phyloP scores from a whole-genome alignment of 192 early-diverging fungal species.

The Spinellus fusiger region DNA sequence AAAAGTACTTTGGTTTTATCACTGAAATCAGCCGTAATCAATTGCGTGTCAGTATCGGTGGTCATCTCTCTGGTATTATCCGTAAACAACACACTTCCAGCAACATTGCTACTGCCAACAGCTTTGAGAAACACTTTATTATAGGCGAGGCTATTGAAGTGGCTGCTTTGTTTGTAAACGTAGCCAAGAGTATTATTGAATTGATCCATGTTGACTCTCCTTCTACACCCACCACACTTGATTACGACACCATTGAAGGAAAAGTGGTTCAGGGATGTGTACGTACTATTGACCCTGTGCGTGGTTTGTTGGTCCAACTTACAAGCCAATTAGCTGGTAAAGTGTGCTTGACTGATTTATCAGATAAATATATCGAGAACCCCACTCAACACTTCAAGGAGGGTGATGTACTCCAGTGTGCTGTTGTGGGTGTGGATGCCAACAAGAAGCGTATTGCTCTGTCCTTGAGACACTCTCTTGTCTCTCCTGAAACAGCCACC shows the following conservation, averaged over 20 bases:
- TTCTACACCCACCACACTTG: constrained; percentile 13
- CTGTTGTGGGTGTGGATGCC: constrained; percentile 50
- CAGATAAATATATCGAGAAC: constrained; percentile 36
- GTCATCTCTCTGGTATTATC: constrained; percentile 16
- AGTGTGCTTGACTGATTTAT: constrained; percentile 55
- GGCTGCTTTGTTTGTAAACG: constrained; percentile 17
- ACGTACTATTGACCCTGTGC: constrained; percentile 34
- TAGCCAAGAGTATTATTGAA: constrained; percentile 13
- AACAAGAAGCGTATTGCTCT: constrained; percentile 55
- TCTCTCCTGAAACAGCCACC: constrained; percentile 31
- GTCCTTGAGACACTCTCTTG: constrained; percentile 54
- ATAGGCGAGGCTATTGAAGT: constrained; percentile 26
- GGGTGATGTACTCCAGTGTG: constrained; percentile 73
- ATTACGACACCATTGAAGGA: constrained; percentile 49
- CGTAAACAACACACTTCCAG: constrained; percentile 24
- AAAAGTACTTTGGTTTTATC: constrained; percentile 41
- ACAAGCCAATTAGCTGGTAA: constrained; percentile 50
- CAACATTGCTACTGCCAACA: constrained; percentile 13
- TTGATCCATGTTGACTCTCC: constrained; percentile 7
- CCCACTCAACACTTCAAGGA: constrained; percentile 49
- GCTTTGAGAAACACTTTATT: constrained; percentile 15
- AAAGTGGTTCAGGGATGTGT: constrained; percentile 50
- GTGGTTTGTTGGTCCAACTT: constrained; percentile 52
- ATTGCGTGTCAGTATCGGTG: constrained; percentile 18
- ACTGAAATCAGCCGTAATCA: constrained; percentile 26